Percentiles rank a stretch among this genome's conserved stretches.
Evolutionary conservation across 1,284 basidiomycete genomes (phyloP).

Genomic region (Fistulinella staudtii): DNA sequence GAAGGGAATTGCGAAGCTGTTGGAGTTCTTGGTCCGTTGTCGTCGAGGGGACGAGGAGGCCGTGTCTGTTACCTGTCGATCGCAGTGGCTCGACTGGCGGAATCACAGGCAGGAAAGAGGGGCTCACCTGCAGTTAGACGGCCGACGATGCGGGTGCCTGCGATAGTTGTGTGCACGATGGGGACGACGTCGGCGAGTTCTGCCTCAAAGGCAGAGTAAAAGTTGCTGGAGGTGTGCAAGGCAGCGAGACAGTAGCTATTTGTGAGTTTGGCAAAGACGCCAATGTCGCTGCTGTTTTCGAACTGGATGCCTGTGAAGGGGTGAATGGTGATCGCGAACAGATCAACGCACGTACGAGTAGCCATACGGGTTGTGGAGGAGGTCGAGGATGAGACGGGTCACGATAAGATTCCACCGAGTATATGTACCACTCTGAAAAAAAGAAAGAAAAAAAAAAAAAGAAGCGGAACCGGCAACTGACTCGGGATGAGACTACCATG

Average conservation of each 20-base stretch:
- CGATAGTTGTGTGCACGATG: conserved; percentile 96
- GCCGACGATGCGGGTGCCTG: conserved; percentile 92
- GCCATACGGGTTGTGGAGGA: conserved; percentile 43
- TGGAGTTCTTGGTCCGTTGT: conserved; percentile 99
- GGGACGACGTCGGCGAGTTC: conserved; percentile 93
- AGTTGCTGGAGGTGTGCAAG: conserved; percentile 94
- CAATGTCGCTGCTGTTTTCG: conserved; percentile 96
- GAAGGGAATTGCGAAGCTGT: conserved; percentile 95
- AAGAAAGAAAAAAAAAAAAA: too few relatives aligned
- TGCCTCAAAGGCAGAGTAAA: conserved; percentile 95
- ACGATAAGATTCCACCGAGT: too few relatives aligned
- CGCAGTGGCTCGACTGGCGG: neutral
- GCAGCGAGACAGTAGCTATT: conserved; percentile 94
- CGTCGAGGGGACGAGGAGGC: conserved; percentile 91
- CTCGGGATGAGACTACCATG: conserved; percentile 3
- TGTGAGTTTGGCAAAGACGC: conserved; percentile 92
- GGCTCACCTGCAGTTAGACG: conserved; percentile 82
- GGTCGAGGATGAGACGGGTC: neutral
- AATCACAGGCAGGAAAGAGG: too few relatives aligned
- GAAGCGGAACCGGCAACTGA: neutral
- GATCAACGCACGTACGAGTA: conserved; percentile 48
- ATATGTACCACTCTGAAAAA: too few relatives aligned
- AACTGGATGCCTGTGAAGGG: conserved; percentile 76
- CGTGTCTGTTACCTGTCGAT: conserved; percentile 82
- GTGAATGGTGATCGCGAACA: neutral